Base-by-base conservation (phyloP, 192 early-diverging fungal genomes). In the Entomortierella chlamydospora region DNA sequence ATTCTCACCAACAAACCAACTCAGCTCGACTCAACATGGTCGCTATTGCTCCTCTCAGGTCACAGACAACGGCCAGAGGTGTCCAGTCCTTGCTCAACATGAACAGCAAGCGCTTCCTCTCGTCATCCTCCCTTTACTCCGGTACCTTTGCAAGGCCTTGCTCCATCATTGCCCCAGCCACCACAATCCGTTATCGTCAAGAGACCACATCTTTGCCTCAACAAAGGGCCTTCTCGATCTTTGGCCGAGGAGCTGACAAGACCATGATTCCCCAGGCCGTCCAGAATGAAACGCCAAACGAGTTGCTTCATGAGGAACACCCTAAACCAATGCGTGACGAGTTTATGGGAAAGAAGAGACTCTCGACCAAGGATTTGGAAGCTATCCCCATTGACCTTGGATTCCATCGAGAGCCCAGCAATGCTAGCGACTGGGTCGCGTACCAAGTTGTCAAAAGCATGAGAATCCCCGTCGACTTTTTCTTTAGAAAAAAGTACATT, bases 401-500 rank as follows among this genome's bases (percentile, higher is more conserved):
- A 9, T 86, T 85, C 61, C 93, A 94, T 73, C 84, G 90, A 37
- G 80, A 86, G n/a, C 93, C 91, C 9, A 55, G 72, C 29, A 73
- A 67, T 2, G 67, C 83, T 34, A 73, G 81, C 42, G 93, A 95
- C 76, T 86, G 83, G 68, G n/a, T 93, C 8, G 92, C 93, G 1
- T 86, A 87, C 42, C 77, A 78, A 39, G 70, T 86, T 9, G 92
- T 95, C 30, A 93, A 91, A 64, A 67, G 77, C 12, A 81, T 93
- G 22, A 85, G 92, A 29, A 73, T 86, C 30, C 89, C 90, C 1
- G 86, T 88, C 0, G 93, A 95, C 71, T 66, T 86, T 17, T 92
- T 92, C 68, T 94, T 94, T 77, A 81, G 88, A 49, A 87, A 85
- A 67, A 90, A 95, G 82, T 92, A 94, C 61, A 84, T 93, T 47